A percentile compares a stretch with the other conserved stretches of the same genome.
phyloP scores from a whole-genome alignment of 2,329 filamentous ascomycete species.

The Cercospora sesami region DNA sequence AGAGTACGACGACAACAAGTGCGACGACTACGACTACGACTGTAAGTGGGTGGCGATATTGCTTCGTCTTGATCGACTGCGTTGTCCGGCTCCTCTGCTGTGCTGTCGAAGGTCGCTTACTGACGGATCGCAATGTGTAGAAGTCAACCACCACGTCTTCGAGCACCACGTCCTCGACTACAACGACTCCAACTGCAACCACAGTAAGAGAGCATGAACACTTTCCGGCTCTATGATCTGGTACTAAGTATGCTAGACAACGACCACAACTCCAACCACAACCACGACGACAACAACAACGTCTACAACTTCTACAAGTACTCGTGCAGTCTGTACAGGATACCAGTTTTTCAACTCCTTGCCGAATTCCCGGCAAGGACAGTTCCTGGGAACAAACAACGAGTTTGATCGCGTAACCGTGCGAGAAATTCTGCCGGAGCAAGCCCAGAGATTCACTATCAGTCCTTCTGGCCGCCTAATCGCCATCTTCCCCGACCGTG shows the following conservation, averaged over 20 bases:
- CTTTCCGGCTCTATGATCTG: no score
- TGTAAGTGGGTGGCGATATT: not conserved
- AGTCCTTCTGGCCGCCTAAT: not conserved
- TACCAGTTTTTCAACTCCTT: not conserved
- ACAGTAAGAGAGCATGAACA: no score
- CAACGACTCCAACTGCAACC: not conserved
- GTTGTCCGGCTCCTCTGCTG: no score
- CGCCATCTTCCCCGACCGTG: not conserved
- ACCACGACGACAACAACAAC: no score
- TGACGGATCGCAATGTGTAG: not conserved
- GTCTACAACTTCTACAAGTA: not conserved
- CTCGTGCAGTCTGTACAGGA: not conserved
- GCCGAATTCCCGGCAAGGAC: not conserved
- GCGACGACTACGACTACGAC: not conserved
- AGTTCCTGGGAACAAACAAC: not conserved
- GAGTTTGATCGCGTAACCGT: not conserved
- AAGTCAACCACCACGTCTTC: not conserved
- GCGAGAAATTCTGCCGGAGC: not conserved
- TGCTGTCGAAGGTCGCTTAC: not conserved
- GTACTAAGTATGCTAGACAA: no score
- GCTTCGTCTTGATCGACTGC: not conserved
- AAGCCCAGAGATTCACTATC: not conserved
- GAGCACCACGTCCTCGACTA: not conserved
- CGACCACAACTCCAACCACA: no score
- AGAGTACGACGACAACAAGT: not conserved